Evolutionary conservation across 331 rosid genomes (phyloP).

Genomic region (Pyrus hybrid): DNA sequence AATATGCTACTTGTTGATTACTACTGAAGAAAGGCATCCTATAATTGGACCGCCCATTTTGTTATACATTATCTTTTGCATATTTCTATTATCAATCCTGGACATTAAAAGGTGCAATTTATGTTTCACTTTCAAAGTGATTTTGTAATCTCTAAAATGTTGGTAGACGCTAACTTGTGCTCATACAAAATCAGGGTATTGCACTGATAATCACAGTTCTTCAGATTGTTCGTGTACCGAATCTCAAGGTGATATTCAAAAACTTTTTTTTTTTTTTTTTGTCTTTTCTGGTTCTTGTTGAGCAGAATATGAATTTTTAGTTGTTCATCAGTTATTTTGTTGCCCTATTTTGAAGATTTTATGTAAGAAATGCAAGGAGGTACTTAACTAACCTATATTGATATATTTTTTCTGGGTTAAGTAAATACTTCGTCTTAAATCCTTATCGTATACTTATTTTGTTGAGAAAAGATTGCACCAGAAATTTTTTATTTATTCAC

Average conservation of each 20-base stretch:
- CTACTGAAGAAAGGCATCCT: too few species aligned
- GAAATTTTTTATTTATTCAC: neutral
- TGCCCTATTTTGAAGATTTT: neutral
- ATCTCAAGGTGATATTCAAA: constrained; percentile 76
- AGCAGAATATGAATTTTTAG: neutral
- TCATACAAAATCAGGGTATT: constrained; percentile 53
- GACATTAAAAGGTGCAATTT: neutral
- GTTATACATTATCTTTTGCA: neutral
- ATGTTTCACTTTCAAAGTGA: neutral
- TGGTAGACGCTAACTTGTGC: constrained; percentile 9
- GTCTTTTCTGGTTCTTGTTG: neutral
- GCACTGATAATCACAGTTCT: constrained; percentile 92
- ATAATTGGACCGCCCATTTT: neutral
- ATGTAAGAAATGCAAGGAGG: neutral
- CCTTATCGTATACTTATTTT: neutral
- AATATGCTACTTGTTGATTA: neutral
- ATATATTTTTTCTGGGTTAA: neutral
- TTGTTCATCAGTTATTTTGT: neutral
- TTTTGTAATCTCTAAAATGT: neutral
- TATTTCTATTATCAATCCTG: neutral
- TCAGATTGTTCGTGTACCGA: constrained; percentile 93
- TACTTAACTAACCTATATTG: neutral
- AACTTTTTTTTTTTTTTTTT: neutral
- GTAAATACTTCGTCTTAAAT: neutral
- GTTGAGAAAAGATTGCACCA: too few species aligned